These are phyloP conservation scores for Pseudonectria buxi DNA, from an alignment of 2,329 filamentous ascomycete genomes.

Conservation along the genomic window DNA sequence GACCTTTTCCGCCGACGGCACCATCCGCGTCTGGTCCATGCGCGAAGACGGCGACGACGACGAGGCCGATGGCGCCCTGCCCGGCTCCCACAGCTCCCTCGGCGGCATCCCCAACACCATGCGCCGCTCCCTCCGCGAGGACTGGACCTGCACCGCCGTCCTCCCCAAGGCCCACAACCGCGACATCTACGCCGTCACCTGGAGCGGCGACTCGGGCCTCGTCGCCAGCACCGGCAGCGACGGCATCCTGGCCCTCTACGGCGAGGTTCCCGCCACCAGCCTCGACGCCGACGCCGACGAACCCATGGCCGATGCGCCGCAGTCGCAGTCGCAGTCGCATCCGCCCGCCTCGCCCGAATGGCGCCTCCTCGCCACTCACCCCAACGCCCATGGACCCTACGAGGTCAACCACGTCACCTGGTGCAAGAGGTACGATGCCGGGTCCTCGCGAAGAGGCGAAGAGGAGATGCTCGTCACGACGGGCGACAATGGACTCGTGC, in stretches of 20 bases:
- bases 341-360: constrained; percentile 48
- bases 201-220: constrained; percentile 71
- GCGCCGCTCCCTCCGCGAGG: constrained; percentile 68
- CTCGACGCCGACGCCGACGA: constrained; percentile 22
- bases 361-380: constrained; percentile 61
- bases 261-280: constrained; percentile 9
- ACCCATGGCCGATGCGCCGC: constrained; percentile 4
- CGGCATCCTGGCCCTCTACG: constrained; percentile 70
- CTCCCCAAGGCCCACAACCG: constrained; percentile 71
- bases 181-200: constrained; percentile 76
- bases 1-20: constrained; percentile 80
- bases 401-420: constrained; percentile 91
- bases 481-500: constrained; percentile 84
- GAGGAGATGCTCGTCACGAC: constrained; percentile 89
- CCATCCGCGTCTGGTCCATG: constrained; percentile 72
- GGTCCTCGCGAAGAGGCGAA: constrained; percentile 41
- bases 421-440: constrained; percentile 71
- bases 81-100: constrained; percentile 34
- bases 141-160: constrained; percentile 72
- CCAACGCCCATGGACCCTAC: constrained; percentile 80
- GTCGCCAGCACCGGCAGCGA: constrained; percentile 89
- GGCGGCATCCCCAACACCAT: constrained; percentile 84
- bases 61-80: constrained; percentile 23
- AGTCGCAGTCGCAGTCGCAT: too few relatives aligned
- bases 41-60: constrained; percentile 46